phyloP scores from a whole-genome alignment of 2,329 filamentous ascomycete species.

The Colletotrichum sojae region DNA sequence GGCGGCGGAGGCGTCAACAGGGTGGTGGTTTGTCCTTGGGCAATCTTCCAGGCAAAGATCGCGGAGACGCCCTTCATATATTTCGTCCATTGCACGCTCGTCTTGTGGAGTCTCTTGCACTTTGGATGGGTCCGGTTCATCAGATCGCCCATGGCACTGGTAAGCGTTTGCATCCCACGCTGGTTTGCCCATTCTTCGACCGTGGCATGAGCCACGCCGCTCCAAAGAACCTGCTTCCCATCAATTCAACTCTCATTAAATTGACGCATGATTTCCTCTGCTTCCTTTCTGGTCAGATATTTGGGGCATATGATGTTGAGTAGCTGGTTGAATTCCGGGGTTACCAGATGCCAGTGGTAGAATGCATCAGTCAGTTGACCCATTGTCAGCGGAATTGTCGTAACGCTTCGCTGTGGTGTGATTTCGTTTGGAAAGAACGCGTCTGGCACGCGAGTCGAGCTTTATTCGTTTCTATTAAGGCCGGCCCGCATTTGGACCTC shows the following conservation, averaged over 20 bases:
- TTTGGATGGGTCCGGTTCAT: neutral
- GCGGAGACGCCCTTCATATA: conserved; percentile 4
- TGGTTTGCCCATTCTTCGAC: neutral
- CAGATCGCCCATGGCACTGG: conserved; percentile 1
- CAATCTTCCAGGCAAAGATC: conserved; percentile 8
- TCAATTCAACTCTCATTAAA: neutral
- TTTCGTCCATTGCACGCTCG: neutral
- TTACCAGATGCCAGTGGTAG: too few relatives aligned
- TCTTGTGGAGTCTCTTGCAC: neutral
- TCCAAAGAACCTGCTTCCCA: conserved; percentile 11
- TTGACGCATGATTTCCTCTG: neutral
- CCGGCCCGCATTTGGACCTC: too few relatives aligned
- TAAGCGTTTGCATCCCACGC: neutral
- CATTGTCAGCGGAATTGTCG: too few relatives aligned
- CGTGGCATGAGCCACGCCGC: neutral
- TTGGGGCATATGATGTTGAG: neutral
- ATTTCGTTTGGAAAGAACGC: too few relatives aligned
- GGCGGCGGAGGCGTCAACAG: neutral
- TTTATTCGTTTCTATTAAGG: too few relatives aligned
- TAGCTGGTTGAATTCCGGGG: too few relatives aligned
- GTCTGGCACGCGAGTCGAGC: too few relatives aligned
- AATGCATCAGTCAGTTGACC: too few relatives aligned
- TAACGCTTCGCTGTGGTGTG: too few relatives aligned
- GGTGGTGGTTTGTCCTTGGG: neutral
- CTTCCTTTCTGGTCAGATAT: neutral